Evolutionary conservation across 2,329 filamentous ascomycete genomes (phyloP), one percentile per base, ranked within the genome.

Genomic region (Diaporthe ampelina): DNA sequence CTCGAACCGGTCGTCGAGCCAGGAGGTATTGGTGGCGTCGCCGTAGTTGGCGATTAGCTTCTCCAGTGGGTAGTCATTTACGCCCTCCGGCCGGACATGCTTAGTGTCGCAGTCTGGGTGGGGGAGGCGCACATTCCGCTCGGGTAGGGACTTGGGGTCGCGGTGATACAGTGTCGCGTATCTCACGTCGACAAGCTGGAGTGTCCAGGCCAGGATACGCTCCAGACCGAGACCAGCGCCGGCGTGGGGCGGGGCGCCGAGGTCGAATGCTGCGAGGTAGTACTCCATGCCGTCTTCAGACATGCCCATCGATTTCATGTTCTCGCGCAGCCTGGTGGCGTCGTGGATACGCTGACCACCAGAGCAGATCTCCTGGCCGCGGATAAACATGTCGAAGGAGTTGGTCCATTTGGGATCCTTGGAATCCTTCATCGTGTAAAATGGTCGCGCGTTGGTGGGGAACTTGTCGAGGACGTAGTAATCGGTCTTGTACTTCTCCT

Each of bases 401-500:
- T 97, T 97, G 68, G 95, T 98, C 81, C 92, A 91, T 45, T 89
- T 87, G 17, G 90, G 86, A 79, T 97, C 91, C 21, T 92, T 87
- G 1, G 92, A 89, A 76, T 97, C 94, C 37, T 93, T 93, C 90
- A 97, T 95, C 1, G 95, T 94, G 81, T 98, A 98, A 84, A 98
- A 98, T 0, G 95, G 95, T 57, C 95, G 91, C 3, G 94, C 95
- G 9, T 91, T 92, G 29, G 91, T 87, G 0, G 95, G 95, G 86
- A 98, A 98, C 81, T 97, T 97, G 88, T 98, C 95, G 54, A 98
- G 89, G 76, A 98, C 93, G 83, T 97, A 98, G 85, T 97, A 98
- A 79, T 98, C 95, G 0, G 95, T 97, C 72, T 91, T 88, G 80
- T 93, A 97, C 84, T 95, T 95, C 81, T 97, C 91, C 84, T 94